Base-by-base conservation (phyloP, 2,329 filamentous ascomycete species). In the Aureobasidium leucospermi region DNA sequence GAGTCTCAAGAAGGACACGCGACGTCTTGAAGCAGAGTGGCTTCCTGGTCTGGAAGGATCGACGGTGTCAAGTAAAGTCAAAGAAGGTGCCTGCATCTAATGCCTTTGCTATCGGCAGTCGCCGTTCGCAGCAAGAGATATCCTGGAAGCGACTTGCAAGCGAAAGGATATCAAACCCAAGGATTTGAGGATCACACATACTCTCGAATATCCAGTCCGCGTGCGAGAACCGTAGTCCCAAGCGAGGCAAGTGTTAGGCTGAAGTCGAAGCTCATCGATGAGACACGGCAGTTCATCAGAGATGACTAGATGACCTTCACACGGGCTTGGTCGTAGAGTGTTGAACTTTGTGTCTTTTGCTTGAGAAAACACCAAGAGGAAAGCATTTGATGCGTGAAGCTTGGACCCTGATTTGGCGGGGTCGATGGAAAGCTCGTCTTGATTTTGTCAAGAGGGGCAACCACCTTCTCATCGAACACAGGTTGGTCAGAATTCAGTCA, bases 351-450 rank as follows among this genome's bases (percentile, higher is more conserved):
- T 23, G 23, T 23, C 23, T 23, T 23, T 23, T 23, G 23, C 23
- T 23, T 4, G 23, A 23, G 23, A 23, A 23, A 23, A 23, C 23
- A 23, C 23, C 23, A 23, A 23, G 29, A 47, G 6, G 13, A 10
- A 6, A 34, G n/a, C n/a, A 13, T 48, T 48, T n/a, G 31, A 2
- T 41, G 7, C 8, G 23, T 13, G 32, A 16, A 52, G 48, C 48
- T 52, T 52, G 48, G 48, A 41, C 48, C 48, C 36, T 31, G 46
- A 23, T 51, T 51, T 51, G 36, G 48, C 23, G 48, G 48, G 48
- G 48, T 41, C 9, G 23, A 9, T 23, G 10, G 29, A 9, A 31
- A 28, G 43, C 43, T 29, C 29, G 28, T 34, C 31, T 36, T 23
- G 32, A 28, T n/a, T 52, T 4, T 52, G 48, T 8, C 23, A 31